These are phyloP conservation scores for Ciborinia camelliae DNA, from an alignment of 2,329 filamentous ascomycete species.

Conservation along the genomic window DNA sequence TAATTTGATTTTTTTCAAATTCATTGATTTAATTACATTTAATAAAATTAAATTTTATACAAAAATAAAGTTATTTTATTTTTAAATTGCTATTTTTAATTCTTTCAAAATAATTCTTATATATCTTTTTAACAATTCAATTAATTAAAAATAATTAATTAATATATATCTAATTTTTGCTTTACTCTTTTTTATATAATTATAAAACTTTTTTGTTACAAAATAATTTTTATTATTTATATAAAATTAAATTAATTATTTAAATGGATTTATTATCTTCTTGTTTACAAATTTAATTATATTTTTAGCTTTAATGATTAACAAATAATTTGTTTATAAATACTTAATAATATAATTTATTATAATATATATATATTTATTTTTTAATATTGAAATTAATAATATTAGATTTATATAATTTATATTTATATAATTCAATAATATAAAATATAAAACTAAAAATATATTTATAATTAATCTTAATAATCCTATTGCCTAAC, in stretches of 20 bases:
- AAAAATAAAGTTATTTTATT: background rate
- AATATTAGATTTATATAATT: background rate
- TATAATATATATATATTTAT: background rate
- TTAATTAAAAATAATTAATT: background rate
- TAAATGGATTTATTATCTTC: background rate
- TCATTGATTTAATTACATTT: background rate
- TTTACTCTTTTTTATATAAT: background rate
- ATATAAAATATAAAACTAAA: background rate
- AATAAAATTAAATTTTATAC: background rate
- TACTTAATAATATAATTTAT: background rate
- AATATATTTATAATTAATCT: background rate
- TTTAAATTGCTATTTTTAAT: background rate
- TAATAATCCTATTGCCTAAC: background rate
- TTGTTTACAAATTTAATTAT: background rate
- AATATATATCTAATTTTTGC: background rate
- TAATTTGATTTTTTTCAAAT: background rate
- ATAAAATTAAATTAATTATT: background rate
- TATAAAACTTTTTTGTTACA: background rate
- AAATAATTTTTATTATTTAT: background rate
- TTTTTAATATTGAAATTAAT: background rate
- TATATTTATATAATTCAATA: background rate
- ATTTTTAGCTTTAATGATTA: background rate
- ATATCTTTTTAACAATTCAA: background rate
- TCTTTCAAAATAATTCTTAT: background rate
- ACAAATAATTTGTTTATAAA: background rate